Evolutionary conservation across 2,329 filamentous ascomycete genomes (phyloP).

Genomic region (Ceratocystiopsis sp.): DNA sequence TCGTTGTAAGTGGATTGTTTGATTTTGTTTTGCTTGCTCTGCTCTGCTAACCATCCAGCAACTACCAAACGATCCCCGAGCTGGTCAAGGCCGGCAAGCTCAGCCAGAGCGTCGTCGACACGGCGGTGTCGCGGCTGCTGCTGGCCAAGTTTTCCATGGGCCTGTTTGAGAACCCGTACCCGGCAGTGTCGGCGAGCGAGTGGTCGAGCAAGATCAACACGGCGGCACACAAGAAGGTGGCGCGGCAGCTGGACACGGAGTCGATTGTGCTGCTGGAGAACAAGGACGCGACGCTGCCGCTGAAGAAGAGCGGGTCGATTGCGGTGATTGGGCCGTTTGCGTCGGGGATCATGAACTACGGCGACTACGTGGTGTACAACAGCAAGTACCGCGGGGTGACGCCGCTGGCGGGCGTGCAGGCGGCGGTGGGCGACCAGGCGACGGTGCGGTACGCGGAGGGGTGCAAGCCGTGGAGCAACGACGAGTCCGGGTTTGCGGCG

Average conservation of each 20-base stretch:
- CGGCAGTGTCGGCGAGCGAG: too few relatives aligned
- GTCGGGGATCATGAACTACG: slow-evolving; percentile 54
- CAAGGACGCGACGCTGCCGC: slow-evolving; percentile 31
- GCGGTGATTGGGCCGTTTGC: slow-evolving; percentile 27
- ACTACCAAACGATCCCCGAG: too few relatives aligned
- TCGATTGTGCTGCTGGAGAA: slow-evolving; percentile 45
- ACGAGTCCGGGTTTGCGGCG: slow-evolving; percentile 48
- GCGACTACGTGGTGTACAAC: slow-evolving; percentile 54
- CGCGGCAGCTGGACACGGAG: slow-evolving; percentile 46
- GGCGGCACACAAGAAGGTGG: slow-evolving; percentile 36
- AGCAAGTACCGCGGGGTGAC: slow-evolving; percentile 49
- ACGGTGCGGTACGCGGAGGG: slow-evolving; percentile 50
- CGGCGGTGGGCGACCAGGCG: slow-evolving; percentile 31
- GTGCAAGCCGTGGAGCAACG: slow-evolving; percentile 55
- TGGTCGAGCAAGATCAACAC: slow-evolving; percentile 25
- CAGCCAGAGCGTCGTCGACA: too few relatives aligned
- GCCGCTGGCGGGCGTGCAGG: slow-evolving; percentile 50
- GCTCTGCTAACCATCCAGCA: too few relatives aligned
- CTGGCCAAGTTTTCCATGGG: too few relatives aligned
- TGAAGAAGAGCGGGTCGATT: slow-evolving; percentile 47
- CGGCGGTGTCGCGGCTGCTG: too few relatives aligned
- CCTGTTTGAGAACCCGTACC: too few relatives aligned
- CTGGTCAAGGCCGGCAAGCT: too few relatives aligned
- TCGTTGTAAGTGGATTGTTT: too few relatives aligned
- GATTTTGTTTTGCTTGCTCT: too few relatives aligned